Percentiles rank a stretch among this genome's conserved stretches.
Evolutionary conservation across 768 basidiomycete genomes (phyloP).

Genomic region (Lentinula aciculospora): DNA sequence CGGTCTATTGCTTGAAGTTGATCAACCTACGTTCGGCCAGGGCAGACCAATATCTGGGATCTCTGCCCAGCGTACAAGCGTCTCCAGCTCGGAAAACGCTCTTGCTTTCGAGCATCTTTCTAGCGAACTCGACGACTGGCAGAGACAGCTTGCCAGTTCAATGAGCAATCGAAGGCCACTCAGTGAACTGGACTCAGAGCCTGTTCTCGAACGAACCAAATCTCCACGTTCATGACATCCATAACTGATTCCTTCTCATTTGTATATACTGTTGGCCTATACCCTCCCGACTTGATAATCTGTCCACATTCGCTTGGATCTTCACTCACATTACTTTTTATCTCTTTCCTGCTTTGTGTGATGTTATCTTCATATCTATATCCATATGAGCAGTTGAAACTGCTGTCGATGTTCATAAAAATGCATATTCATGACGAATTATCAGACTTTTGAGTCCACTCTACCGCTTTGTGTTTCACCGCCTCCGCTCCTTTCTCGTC

Average conservation of each 20-base stretch:
- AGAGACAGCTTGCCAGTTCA: conserved; percentile 75
- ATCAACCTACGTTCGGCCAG: conserved; percentile 66
- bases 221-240: conserved; percentile 47
- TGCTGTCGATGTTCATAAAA: conserved; percentile 19
- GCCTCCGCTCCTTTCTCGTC: conserved; percentile 75
- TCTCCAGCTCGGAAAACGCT: conserved; percentile 79
- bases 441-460: conserved; percentile 77
- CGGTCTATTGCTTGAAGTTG: conserved; percentile 80
- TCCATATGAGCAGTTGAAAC: conserved; percentile 26
- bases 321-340: conserved; percentile 26
- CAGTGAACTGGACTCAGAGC: conserved; percentile 64
- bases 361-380: conserved; percentile 18
- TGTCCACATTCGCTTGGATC: conserved; percentile 54
- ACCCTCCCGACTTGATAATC: conserved; percentile 34
- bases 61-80: conserved; percentile 56
- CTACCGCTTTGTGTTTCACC: conserved; percentile 87
- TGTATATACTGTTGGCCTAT: conserved; percentile 23
- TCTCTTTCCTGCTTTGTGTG: conserved; percentile 24
- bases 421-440: conserved; percentile 29
- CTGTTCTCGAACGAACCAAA: conserved; percentile 50
- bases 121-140: conserved; percentile 82
- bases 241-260: conserved; percentile 26
- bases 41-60: conserved; percentile 57
- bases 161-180: conserved; percentile 69
- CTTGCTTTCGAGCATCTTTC: conserved; percentile 73